Evolutionary conservation across 2,329 filamentous ascomycete species (phyloP), one percentile per base, ranked within the genome.

Genomic region (Laburnicola sp.): DNA sequence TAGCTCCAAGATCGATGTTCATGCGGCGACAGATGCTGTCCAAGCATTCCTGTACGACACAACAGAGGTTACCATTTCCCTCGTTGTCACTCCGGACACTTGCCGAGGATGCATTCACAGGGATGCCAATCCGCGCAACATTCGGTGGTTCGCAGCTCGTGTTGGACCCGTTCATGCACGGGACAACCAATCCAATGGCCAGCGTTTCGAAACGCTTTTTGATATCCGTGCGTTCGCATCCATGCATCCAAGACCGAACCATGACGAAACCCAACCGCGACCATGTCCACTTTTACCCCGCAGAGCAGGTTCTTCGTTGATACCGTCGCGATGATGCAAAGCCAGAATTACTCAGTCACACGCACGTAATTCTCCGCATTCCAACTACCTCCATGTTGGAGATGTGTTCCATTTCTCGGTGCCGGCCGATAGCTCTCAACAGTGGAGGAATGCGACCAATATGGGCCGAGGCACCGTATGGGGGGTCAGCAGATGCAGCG

Each of bases 401-500:
- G 6, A 27, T 21, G 26, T 23, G 34, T 37, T 45, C 16, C 56
- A 54, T 59, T 54, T 50, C 42, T 59, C 56, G 58, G 58, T 34
- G 36, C 48, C 53, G 45, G 45, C 58, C 54, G 56, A 54, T 9
- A 27, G 43, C 34, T 49, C 28, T 50, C 45, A 41, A 47, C 48
- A 44, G 40, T 25, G 23, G 28, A 45, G 47, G 44, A 51, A 48
- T 48, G 49, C 32, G 45, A 38, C 50, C 54, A 59, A 62, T 59
- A 51, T 54, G 36, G 39, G 21, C 27, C 54, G 21, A 39, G 45
- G 52, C 52, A 56, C 46, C 58, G 9, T 26, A 59, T 32, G 41
- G 58, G 60, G 49, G 58, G 60, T 61, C 60, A 63, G 49, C 56
- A 56, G 52, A 54, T 52, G 26, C 36, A 47, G 38, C 32, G 37